phyloP scores from a whole-genome alignment of 345 rosid genomes.

The Geranium brycei region DNA sequence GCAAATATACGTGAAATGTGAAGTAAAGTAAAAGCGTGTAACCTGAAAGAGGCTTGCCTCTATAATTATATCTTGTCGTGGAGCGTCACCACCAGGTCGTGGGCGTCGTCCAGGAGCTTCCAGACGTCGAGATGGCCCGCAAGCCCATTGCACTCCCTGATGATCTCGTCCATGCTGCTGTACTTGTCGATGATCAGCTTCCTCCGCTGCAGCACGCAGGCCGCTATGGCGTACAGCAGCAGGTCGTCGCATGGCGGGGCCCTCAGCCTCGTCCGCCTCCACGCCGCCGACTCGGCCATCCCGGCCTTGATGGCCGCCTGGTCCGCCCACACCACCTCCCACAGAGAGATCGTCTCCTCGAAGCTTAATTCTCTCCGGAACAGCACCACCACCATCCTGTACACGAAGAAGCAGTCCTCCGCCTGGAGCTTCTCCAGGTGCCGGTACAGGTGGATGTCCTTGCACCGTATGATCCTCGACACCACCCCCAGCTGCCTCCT shows the following conservation, averaged over 20 bases:
- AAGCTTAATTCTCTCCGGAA: constrained; percentile 71
- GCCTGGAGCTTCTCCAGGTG: constrained; percentile 92
- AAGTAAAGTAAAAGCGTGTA: no score
- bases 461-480: constrained; percentile 72
- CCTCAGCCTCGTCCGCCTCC: constrained; percentile 73
- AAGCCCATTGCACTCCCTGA: constrained; percentile 90
- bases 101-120: constrained; percentile 95
- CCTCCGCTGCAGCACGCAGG: constrained; percentile 87
- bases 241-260: constrained; percentile 90
- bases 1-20: no score
- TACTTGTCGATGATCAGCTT: constrained; percentile 78
- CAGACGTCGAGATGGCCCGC: constrained; percentile 82
- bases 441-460: constrained; percentile 62
- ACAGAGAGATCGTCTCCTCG: constrained; percentile 78
- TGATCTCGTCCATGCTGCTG: constrained; percentile 87
- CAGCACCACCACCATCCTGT: constrained; percentile 92
- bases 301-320: constrained; percentile 77
- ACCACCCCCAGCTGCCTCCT: constrained; percentile 66
- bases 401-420: constrained; percentile 84
- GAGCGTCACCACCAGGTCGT: constrained; percentile 68
- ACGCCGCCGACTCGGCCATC: constrained; percentile 55
- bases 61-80: constrained; percentile 55
- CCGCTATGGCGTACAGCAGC: constrained; percentile 87
- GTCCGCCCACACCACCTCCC: constrained; percentile 99
- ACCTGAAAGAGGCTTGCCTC: neutral